These are phyloP conservation scores for Pseudonectria foliicola DNA, from an alignment of 2,329 filamentous ascomycete species.

Conservation along the genomic window DNA sequence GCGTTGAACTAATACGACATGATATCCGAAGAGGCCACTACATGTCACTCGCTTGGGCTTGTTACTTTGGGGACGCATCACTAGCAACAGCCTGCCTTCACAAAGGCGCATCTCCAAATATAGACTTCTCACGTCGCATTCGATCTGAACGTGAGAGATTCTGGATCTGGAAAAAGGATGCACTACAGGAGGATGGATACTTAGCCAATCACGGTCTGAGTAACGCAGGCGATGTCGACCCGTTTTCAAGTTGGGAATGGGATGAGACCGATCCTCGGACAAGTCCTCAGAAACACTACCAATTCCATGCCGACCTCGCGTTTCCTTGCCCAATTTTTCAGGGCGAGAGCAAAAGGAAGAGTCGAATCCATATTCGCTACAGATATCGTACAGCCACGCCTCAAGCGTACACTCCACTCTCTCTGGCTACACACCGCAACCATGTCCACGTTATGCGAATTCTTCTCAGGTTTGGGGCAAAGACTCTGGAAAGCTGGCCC, in stretches of 20 bases:
- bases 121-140: neutral
- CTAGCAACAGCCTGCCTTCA: neutral
- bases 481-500: neutral
- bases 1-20: neutral
- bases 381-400: neutral
- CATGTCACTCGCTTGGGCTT: conserved; percentile 5
- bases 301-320: no score
- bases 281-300: no score
- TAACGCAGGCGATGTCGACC: no score
- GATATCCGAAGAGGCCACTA: conserved; percentile 3
- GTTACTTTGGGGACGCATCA: conserved; percentile 1
- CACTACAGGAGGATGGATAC: neutral
- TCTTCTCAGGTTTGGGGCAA: neutral
- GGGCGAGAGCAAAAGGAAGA: neutral
- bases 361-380: neutral
- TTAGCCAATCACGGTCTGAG: no score
- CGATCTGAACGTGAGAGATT: no score
- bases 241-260: no score
- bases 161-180: neutral
- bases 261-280: no score
- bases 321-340: no score
- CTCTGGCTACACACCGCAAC: conserved; percentile 2
- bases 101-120: neutral
- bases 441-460: conserved; percentile 3
- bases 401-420: conserved; percentile 1